Percentiles rank a stretch among this genome's conserved stretches.
These are phyloP conservation scores for Syncephalastrum contaminatum DNA, from an alignment of 371 early-diverging fungal species.

Conservation along the genomic window DNA sequence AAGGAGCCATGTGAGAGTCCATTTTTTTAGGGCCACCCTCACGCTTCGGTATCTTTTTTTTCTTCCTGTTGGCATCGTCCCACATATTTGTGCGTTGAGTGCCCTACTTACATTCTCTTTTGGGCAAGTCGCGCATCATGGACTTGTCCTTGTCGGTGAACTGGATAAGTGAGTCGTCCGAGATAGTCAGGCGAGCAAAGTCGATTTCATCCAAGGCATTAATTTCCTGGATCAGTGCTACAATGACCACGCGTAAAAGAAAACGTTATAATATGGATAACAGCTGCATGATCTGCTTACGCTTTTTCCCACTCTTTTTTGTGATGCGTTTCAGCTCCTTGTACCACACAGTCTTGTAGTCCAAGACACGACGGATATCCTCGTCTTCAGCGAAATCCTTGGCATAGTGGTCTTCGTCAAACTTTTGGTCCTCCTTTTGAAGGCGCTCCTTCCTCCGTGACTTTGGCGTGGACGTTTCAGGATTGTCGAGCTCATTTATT, in stretches of 20 bases:
- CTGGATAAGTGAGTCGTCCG: conserved; percentile 34
- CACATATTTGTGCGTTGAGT: too few species aligned
- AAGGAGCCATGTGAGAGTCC: not conserved
- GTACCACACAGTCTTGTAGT: conserved; percentile 72
- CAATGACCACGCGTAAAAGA: not conserved
- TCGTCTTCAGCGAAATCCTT: conserved; percentile 70
- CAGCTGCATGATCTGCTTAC: conserved; percentile 1
- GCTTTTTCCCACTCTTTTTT: conserved; percentile 43
- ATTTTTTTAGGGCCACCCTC: not conserved
- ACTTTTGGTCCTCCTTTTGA: conserved; percentile 72
- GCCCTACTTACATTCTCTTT: conserved; percentile 63
- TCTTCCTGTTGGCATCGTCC: too few species aligned
- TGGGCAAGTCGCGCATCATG: conserved; percentile 76
- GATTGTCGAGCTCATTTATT: conserved; percentile 72
- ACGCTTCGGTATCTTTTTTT: too few species aligned
- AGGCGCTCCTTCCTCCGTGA: conserved; percentile 64
- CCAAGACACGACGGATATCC: conserved; percentile 71
- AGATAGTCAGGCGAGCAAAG: too few species aligned
- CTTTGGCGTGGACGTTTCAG: conserved; percentile 70
- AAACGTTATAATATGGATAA: not conserved
- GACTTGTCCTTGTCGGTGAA: conserved; percentile 74
- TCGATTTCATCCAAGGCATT: conserved; percentile 28
- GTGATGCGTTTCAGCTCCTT: conserved; percentile 49
- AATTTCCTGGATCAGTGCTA: conserved; percentile 43
- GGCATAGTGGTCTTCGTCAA: conserved; percentile 92